A percentile compares a stretch with the other conserved stretches of the same genome.
These are phyloP conservation scores for Boletus eberwhitei DNA, from an alignment of 768 basidiomycete genomes.

Conservation along the genomic window DNA sequence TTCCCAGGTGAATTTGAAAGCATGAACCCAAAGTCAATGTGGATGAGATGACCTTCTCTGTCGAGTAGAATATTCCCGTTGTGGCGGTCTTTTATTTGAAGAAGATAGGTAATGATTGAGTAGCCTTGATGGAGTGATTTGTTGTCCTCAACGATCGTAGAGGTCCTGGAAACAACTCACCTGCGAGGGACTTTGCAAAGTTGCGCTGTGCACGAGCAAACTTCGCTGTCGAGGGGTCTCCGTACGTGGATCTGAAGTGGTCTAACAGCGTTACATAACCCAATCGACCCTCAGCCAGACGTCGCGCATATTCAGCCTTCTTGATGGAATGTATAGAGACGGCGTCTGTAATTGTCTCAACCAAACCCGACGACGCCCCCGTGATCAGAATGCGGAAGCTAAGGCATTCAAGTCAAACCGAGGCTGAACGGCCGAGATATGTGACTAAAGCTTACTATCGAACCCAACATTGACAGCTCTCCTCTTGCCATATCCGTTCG, in stretches of 20 bases:
- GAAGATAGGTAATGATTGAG: slow-evolving; percentile 91
- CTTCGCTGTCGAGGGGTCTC: slow-evolving; percentile 80
- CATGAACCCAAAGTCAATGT: slow-evolving; percentile 99
- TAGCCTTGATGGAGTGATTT: slow-evolving; percentile 55
- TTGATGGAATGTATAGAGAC: slow-evolving; percentile 99
- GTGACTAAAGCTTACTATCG: slow-evolving; percentile 61
- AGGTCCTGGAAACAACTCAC: slow-evolving; percentile 34
- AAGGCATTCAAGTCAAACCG: slow-evolving; percentile 1
- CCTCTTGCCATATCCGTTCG: slow-evolving; percentile 91
- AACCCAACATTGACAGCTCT: slow-evolving; percentile 89
- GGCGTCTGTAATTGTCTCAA: slow-evolving; percentile 97
- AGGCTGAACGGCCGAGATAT: not conserved
- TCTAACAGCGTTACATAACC: slow-evolving; percentile 89
- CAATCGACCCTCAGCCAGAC: slow-evolving; percentile 73
- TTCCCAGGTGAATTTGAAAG: slow-evolving; percentile 95
- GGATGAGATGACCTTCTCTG: slow-evolving; percentile 89
- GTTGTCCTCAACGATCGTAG: not conserved
- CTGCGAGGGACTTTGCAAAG: slow-evolving; percentile 89
- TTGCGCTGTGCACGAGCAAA: slow-evolving; percentile 89
- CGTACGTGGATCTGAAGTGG: slow-evolving; percentile 89
- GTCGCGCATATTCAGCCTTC: slow-evolving; percentile 94
- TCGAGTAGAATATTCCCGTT: slow-evolving; percentile 98
- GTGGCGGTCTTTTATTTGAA: slow-evolving; percentile 98
- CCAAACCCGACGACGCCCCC: slow-evolving; percentile 86
- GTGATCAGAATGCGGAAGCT: slow-evolving; percentile 97